Percentiles rank a stretch among this genome's conserved stretches.
phyloP scores from a whole-genome alignment of 2,329 filamentous ascomycete species.

The Seiridium cupressi region DNA sequence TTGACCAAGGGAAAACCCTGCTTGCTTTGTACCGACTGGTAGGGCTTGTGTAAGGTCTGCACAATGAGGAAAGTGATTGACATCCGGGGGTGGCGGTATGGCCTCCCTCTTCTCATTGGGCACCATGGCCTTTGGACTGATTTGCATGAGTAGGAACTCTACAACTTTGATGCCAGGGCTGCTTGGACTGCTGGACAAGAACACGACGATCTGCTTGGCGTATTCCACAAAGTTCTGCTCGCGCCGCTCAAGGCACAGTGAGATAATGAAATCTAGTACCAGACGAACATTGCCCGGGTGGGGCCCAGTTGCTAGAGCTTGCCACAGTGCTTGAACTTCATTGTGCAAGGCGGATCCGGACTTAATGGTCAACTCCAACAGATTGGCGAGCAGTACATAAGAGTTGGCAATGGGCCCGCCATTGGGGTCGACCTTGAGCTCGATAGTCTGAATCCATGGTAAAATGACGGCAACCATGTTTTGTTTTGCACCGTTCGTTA shows the following conservation, averaged over 20 bases:
- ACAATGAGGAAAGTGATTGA: conserved; percentile 77
- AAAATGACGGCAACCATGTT: conserved; percentile 94
- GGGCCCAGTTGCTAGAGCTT: conserved; percentile 89
- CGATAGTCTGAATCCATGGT: conserved; percentile 94
- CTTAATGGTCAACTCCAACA: conserved; percentile 94
- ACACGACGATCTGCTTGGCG: conserved; percentile 97
- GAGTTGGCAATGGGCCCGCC: conserved; percentile 88
- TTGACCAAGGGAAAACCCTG: conserved; percentile 89
- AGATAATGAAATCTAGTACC: conserved; percentile 94
- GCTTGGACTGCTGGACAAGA: conserved; percentile 77
- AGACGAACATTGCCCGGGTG: conserved; percentile 92
- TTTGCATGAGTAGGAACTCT: conserved; percentile 87
- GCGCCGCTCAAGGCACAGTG: conserved; percentile 84
- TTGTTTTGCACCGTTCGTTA: conserved; percentile 78
- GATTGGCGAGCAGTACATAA: conserved; percentile 90
- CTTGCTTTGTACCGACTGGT: conserved; percentile 86
- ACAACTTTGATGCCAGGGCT: conserved; percentile 84
- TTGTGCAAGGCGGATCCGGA: conserved; percentile 87
- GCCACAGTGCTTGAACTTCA: conserved; percentile 96
- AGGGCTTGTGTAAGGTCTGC: conserved; percentile 78
- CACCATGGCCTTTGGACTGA: conserved; percentile 95
- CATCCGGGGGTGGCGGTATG: conserved; percentile 69
- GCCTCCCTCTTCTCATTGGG: conserved; percentile 77
- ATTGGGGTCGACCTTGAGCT: conserved; percentile 87
- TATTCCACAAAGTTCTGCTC: conserved; percentile 99